A percentile compares a stretch with the other conserved stretches of the same genome.
Conservation (phyloP, 2,329 filamentous ascomycete species). For the Boeremia lycopersici region DNA sequence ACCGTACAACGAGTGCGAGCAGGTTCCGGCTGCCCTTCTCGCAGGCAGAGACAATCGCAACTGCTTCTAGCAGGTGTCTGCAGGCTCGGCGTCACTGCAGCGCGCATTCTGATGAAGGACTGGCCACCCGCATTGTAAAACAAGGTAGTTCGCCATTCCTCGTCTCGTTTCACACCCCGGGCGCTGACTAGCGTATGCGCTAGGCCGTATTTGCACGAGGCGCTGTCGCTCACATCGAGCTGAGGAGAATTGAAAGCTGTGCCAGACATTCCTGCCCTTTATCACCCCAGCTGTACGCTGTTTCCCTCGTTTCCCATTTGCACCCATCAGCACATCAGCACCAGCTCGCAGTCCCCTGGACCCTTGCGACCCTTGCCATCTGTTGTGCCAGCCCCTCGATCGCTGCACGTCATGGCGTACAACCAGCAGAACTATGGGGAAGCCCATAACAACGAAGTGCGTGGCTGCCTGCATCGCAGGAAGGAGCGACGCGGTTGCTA, state of each 20-base stretch:
- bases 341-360: slow-evolving; percentile 11
- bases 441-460: slow-evolving; percentile 41
- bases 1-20: slow-evolving; percentile 2
- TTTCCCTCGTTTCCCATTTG: slow-evolving; percentile 22
- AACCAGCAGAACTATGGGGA: slow-evolving; percentile 46
- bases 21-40: slow-evolving; percentile 8
- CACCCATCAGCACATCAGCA: slow-evolving; percentile 21
- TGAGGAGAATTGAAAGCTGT: slow-evolving; percentile 21
- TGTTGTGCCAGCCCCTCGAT: slow-evolving; percentile 29
- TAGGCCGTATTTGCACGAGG: slow-evolving; percentile 10
- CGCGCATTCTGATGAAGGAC: slow-evolving; percentile 30
- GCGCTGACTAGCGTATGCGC: slow-evolving; percentile 12
- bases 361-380: slow-evolving; percentile 23
- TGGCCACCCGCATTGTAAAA: slow-evolving; percentile 29
- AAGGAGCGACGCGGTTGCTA: slow-evolving; percentile 12
- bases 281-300: slow-evolving; percentile 37
- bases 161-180: slow-evolving; percentile 12
- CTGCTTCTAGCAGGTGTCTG: slow-evolving; percentile 9
- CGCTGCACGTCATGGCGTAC: slow-evolving; percentile 48
- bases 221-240: slow-evolving; percentile 19
- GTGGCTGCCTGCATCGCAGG: slow-evolving; percentile 19
- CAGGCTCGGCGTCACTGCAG: slow-evolving; percentile 15
- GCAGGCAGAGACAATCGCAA: slow-evolving; percentile 8
- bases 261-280: slow-evolving; percentile 26
- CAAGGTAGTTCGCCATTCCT: slow-evolving; percentile 18